These are phyloP conservation scores for Eurotiales sp. DNA, from an alignment of 2,329 filamentous ascomycete genomes.

Conservation along the genomic window DNA sequence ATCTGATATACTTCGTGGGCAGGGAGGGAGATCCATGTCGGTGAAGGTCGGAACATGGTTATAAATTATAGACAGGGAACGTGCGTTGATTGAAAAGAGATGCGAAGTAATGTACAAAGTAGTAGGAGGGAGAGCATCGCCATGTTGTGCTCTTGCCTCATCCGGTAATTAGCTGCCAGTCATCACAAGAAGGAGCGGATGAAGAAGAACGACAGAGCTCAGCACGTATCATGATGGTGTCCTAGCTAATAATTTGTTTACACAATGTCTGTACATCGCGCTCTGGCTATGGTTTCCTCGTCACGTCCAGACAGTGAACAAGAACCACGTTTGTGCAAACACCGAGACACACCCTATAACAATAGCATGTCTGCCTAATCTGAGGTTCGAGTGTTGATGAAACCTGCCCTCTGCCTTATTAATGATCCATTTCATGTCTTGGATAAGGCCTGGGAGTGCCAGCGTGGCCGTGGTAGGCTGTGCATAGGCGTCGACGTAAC, in stretches of 20 bases:
- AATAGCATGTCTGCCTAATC: too few relatives aligned
- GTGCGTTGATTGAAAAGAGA: neutral
- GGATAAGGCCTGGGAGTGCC: conserved; percentile 1
- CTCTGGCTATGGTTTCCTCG: too few relatives aligned
- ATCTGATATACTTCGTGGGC: conserved; percentile 6
- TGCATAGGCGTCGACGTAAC: conserved; percentile 4
- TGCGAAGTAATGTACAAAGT: too few relatives aligned
- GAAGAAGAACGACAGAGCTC: too few relatives aligned
- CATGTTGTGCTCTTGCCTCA: conserved; percentile 7
- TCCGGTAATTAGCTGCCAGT: conserved; percentile 8
- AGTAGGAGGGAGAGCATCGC: neutral
- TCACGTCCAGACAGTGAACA: too few relatives aligned
- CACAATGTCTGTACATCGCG: too few relatives aligned
- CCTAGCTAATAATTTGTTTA: too few relatives aligned
- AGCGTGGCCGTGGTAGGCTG: neutral
- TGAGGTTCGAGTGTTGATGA: too few relatives aligned
- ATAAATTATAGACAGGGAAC: neutral
- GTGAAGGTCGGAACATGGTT: conserved; percentile 8
- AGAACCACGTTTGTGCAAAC: too few relatives aligned
- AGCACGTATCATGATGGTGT: too few relatives aligned
- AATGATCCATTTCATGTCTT: neutral
- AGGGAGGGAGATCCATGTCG: conserved; percentile 6
- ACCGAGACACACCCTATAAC: too few relatives aligned
- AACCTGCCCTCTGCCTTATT: too few relatives aligned
- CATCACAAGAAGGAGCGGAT: conserved; percentile 1